These are phyloP conservation scores for Prunus salicina DNA, from an alignment of 306 rosid species.

Conservation along the genomic window DNA sequence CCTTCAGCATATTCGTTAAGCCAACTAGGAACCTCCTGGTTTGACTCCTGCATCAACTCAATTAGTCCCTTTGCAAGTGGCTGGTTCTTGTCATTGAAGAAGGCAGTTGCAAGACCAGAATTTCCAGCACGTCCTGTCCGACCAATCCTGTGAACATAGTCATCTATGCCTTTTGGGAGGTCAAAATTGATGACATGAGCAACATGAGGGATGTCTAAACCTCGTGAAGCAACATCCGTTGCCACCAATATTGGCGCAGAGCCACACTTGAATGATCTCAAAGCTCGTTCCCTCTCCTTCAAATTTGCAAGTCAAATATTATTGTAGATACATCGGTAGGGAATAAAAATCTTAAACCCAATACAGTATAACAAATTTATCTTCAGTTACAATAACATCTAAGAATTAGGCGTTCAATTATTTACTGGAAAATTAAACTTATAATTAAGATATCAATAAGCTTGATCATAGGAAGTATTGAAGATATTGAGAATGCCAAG, in stretches of 20 bases:
- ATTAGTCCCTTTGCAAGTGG: conserved; percentile 36
- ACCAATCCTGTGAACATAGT: conserved; percentile 45
- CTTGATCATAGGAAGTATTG: neutral
- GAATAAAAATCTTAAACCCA: neutral
- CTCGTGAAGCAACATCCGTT: conserved; percentile 40
- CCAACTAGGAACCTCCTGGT: conserved; percentile 42
- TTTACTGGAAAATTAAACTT: neutral
- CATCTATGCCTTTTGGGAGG: conserved; percentile 42
- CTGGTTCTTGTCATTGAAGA: conserved; percentile 34
- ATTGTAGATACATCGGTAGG: neutral
- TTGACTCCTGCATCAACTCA: conserved; percentile 36
- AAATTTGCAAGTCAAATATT: neutral
- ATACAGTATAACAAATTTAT: neutral
- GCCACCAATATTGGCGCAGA: conserved; percentile 33
- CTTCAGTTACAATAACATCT: neutral
- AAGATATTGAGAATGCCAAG: no score
- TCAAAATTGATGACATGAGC: conserved; percentile 48
- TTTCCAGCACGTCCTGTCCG: conserved; percentile 51
- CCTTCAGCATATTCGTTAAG: conserved; percentile 26
- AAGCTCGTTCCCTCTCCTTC: conserved; percentile 37
- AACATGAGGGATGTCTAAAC: conserved; percentile 39
- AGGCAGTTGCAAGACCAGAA: conserved; percentile 45
- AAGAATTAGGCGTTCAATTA: neutral
- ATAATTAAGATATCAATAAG: neutral
- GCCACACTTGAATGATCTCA: conserved; percentile 34